These are phyloP conservation scores for Quillaja saponaria DNA, from an alignment of 306 rosid species.

Conservation along the genomic window DNA sequence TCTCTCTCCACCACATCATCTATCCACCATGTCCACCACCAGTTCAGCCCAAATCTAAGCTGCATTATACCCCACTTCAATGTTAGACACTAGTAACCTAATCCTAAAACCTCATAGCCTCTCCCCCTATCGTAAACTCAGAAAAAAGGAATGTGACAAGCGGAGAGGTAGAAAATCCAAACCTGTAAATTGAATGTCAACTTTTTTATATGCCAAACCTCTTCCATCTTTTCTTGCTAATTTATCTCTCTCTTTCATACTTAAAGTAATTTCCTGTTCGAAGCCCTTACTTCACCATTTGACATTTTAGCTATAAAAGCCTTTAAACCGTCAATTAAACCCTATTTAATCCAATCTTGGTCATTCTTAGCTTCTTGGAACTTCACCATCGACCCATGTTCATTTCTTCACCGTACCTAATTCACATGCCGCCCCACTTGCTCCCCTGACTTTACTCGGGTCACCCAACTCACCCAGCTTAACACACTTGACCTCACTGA, in stretches of 20 bases:
- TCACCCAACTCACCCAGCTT: constrained; percentile 63
- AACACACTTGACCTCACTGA: constrained; percentile 68
- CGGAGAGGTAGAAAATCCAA: too few species aligned
- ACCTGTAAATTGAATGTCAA: background rate
- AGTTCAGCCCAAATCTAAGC: too few species aligned
- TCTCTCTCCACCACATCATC: too few species aligned
- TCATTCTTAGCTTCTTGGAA: constrained; percentile 88
- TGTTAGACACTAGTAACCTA: too few species aligned
- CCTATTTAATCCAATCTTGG: constrained; percentile 63
- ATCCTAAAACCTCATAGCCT: too few species aligned
- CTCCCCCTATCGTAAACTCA: background rate
- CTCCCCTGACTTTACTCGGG: constrained; percentile 52
- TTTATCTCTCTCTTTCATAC: constrained; percentile 19
- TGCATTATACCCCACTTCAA: too few species aligned
- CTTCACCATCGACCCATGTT: constrained; percentile 79
- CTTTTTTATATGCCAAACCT: constrained; percentile 24
- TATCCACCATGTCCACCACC: too few species aligned
- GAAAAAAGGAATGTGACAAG: background rate
- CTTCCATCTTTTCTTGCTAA: constrained; percentile 5
- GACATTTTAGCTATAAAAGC: constrained; percentile 75
- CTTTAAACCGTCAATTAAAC: constrained; percentile 68
- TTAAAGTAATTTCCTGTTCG: constrained; percentile 9
- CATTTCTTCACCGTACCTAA: constrained; percentile 64
- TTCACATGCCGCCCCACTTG: constrained; percentile 83
- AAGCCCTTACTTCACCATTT: constrained; percentile 52